phyloP scores from a whole-genome alignment of 768 basidiomycete genomes.

The Sutorius australiensis region DNA sequence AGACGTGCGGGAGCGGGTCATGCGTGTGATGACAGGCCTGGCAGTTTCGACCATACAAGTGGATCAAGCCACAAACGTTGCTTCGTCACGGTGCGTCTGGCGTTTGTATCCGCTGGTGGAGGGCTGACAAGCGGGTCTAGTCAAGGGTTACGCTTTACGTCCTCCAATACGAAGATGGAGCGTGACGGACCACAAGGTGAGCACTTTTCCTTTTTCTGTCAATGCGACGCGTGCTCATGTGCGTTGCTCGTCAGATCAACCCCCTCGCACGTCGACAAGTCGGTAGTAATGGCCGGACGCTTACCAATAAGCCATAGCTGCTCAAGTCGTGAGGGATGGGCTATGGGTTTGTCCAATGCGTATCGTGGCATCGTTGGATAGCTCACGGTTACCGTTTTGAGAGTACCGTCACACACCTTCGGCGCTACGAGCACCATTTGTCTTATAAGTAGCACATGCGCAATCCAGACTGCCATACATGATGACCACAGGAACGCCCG shows the following conservation, averaged over 20 bases:
- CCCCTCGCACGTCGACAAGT: slow-evolving; percentile 87
- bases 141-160: slow-evolving; percentile 96
- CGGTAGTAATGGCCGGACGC: slow-evolving; percentile 89
- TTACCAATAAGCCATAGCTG: slow-evolving; percentile 74
- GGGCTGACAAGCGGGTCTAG: slow-evolving; percentile 37
- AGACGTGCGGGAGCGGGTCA: slow-evolving; percentile 95
- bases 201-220: fast-evolving
- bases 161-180: slow-evolving; percentile 93
- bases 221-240: not conserved
- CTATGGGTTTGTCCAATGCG: too few species aligned
- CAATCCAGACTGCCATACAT: too few species aligned
- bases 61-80: slow-evolving; percentile 86
- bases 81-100: slow-evolving; percentile 82
- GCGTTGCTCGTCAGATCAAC: slow-evolving; percentile 66
- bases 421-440: too few species aligned
- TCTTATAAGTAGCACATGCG: too few species aligned
- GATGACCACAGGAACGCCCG: too few species aligned
- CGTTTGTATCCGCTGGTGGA: too few species aligned
- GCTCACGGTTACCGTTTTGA: too few species aligned
- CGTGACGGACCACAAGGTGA: slow-evolving; percentile 87
- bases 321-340: slow-evolving; percentile 38
- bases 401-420: too few species aligned
- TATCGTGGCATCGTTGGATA: too few species aligned
- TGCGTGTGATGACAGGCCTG: slow-evolving; percentile 98
- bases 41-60: slow-evolving; percentile 98